Evolutionary conservation across 352 stramenopile genomes (phyloP).

Genomic region (Phytophthora colocasiae): DNA sequence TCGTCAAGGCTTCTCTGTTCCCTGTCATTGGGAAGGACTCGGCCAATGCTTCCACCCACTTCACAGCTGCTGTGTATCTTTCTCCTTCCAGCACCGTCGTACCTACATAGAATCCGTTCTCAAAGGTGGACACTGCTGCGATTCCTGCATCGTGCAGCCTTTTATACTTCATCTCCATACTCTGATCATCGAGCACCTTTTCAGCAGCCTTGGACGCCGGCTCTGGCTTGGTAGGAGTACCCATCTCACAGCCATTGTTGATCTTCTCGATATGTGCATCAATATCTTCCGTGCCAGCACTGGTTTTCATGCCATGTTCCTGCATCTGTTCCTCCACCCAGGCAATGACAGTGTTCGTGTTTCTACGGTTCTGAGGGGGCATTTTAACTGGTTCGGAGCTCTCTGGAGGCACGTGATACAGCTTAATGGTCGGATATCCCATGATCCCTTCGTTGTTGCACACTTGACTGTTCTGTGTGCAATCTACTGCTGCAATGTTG

Average conservation of each 20-base stretch:
- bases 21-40: constrained; percentile 67
- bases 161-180: constrained; percentile 65
- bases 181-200: constrained; percentile 40
- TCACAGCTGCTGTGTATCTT: constrained; percentile 62
- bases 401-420: constrained; percentile 66
- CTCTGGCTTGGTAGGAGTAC: constrained; percentile 8
- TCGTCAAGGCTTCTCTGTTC: constrained; percentile 58
- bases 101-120: constrained; percentile 81
- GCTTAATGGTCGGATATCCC: constrained; percentile 70
- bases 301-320: constrained; percentile 54
- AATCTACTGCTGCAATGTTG: constrained; percentile 80
- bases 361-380: constrained; percentile 42
- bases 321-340: constrained; percentile 72
- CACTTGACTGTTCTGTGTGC: constrained; percentile 58
- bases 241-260: constrained; percentile 51
- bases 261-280: constrained; percentile 64
- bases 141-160: constrained; percentile 70
- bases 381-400: constrained; percentile 46
- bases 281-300: constrained; percentile 54
- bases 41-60: constrained; percentile 67
- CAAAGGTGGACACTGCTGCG: constrained; percentile 70
- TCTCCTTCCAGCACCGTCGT: constrained; percentile 61
- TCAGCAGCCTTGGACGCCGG: constrained; percentile 21
- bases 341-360: constrained; percentile 64
- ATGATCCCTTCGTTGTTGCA: constrained; percentile 71